Conservation (phyloP, 2,329 filamentous ascomycete species). For the Exophiala spinifera region DNA sequence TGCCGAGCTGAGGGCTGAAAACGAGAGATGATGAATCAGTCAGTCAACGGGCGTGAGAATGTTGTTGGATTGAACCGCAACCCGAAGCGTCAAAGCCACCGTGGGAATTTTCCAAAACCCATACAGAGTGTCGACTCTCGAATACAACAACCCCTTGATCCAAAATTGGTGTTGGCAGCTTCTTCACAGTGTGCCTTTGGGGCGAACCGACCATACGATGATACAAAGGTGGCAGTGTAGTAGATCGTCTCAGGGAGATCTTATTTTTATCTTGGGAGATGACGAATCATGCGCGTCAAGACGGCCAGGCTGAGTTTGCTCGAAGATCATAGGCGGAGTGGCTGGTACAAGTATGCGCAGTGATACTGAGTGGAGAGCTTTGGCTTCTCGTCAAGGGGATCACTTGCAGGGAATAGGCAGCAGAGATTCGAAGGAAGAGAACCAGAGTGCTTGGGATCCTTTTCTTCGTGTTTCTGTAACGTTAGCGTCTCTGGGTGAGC, state of each 20-base stretch:
- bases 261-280: neutral
- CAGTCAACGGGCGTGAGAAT: no score
- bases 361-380: neutral
- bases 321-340: neutral
- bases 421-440: neutral
- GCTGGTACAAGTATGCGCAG: neutral
- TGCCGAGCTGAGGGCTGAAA: slow-evolving; percentile 78
- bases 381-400: neutral
- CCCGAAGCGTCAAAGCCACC: no score
- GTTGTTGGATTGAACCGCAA: no score
- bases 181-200: neutral
- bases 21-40: slow-evolving; percentile 61
- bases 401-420: no score
- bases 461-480: slow-evolving; percentile 11
- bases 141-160: no score
- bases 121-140: no score
- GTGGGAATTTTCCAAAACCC: no score
- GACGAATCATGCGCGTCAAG: neutral
- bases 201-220: neutral
- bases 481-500: slow-evolving; percentile 12
- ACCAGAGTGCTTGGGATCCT: neutral
- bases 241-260: neutral
- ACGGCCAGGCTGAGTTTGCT: neutral
- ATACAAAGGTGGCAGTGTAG: neutral
- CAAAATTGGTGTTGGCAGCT: neutral